Base-by-base conservation (phyloP, 352 stramenopile genomes). In the Lagenidium sp. region DNA sequence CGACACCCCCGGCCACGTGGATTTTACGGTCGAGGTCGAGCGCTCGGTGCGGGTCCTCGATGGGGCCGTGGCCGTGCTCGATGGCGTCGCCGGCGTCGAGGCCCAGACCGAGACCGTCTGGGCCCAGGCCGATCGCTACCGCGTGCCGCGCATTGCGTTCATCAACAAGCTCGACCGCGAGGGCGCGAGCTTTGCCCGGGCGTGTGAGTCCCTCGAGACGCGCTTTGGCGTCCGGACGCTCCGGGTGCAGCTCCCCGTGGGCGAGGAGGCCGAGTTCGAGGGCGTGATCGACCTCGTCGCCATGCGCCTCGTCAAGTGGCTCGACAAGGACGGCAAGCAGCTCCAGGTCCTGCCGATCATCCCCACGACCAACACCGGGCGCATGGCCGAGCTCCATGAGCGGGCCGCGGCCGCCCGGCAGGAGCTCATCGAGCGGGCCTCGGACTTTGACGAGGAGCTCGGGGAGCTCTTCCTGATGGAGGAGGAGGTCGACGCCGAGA, bases 11-110 rank as follows among this genome's bases (percentile, higher is more conserved):
- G 95, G 95, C 20, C 85, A 96, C 65, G 96, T 99, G 21, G 96
- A 99, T 75, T 99, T 99, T 62, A 98, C 96, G 19, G 78, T 99
- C 41, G 96, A 99, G 55, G 96, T 99, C 20, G 96, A 99, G 65
- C 85, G 96, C 55, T 94, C 90, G 16, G 69, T 99, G 40, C 88
- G 96, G 36, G 95, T 99, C 21, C 60, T 99, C 38, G 96, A 99
- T 65, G 96, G 96, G 41, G 95, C 92, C n/a, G 82, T 99, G 16
- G 86, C 94, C 0, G 90, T 99, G 21, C 84, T 99, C 36, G 95
- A 99, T 66, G 94, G 89, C 39, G 96, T 99, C 20, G 93, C 94
- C 1, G 96, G 96, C 24, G 96, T 99, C 5, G 94, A 99, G 21
- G 75, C 70, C 4, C 76, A 93, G 58, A 92, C 82, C 7, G 77